phyloP scores from a whole-genome alignment of 768 basidiomycete species.

The Sporobolomyces roseus region DNA sequence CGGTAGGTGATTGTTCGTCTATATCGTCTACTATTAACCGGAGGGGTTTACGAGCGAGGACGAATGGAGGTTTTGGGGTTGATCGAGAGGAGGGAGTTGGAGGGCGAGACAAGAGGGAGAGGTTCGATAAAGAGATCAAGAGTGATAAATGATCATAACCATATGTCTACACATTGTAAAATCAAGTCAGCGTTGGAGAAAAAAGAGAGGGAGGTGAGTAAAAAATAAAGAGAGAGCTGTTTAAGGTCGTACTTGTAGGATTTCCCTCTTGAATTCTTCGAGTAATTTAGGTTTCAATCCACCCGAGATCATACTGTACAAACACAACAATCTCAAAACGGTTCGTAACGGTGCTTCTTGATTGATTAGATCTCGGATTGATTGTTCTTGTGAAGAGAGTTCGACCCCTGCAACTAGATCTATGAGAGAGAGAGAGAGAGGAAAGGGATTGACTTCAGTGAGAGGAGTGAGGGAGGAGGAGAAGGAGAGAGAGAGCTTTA shows the following conservation, averaged over 20 bases:
- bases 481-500: slow-evolving; percentile 45
- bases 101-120: slow-evolving; percentile 61
- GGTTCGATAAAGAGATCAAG: slow-evolving; percentile 49
- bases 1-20: slow-evolving; percentile 63
- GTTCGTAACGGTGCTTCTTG: slow-evolving; percentile 77
- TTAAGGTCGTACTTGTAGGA: slow-evolving; percentile 71
- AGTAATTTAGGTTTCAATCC: slow-evolving; percentile 82
- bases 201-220: background rate
- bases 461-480: background rate
- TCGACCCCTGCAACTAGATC: slow-evolving; percentile 95
- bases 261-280: slow-evolving; percentile 83
- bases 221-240: background rate
- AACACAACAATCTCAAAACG: slow-evolving; percentile 73
- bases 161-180: slow-evolving; percentile 59
- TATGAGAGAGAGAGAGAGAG: slow-evolving; percentile 46
- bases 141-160: slow-evolving; percentile 59
- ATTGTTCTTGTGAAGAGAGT: slow-evolving; percentile 67
- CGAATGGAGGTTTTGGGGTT: slow-evolving; percentile 66
- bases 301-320: slow-evolving; percentile 75
- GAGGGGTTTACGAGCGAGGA: slow-evolving; percentile 70
- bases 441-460: background rate
- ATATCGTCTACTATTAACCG: slow-evolving; percentile 90
- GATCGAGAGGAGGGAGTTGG: slow-evolving; percentile 53
- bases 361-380: slow-evolving; percentile 85
- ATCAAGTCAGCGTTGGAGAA: background rate